Conservation (phyloP, 2,329 filamentous ascomycete species). For the Blastomyces percursus region DNA sequence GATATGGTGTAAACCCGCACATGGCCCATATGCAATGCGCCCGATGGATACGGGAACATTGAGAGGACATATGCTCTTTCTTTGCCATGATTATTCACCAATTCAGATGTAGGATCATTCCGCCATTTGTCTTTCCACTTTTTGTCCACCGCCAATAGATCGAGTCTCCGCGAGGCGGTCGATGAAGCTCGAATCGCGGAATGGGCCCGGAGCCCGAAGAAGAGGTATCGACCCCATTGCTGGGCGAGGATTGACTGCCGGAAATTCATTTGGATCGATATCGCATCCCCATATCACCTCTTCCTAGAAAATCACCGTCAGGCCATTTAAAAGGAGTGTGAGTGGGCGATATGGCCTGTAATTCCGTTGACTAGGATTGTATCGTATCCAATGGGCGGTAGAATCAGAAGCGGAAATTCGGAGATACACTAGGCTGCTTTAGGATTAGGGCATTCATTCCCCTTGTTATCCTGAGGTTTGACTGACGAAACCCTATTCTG, state of each 20-base stretch:
- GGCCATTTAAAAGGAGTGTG: conserved; percentile 4
- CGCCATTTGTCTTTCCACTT: conserved; percentile 48
- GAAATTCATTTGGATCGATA: not conserved
- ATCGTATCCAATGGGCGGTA: no score
- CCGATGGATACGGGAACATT: conserved; percentile 92
- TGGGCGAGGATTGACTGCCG: not conserved
- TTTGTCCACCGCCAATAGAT: conserved; percentile 38
- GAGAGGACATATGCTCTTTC: conserved; percentile 59
- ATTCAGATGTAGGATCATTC: conserved; percentile 6
- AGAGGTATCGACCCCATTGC: conserved; percentile 1
- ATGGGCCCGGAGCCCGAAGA: not conserved
- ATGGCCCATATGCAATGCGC: conserved; percentile 75
- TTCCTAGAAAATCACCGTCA: not conserved
- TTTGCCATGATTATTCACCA: conserved; percentile 8
- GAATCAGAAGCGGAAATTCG: no score
- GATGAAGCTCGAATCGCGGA: conserved; percentile 17
- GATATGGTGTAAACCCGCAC: conserved; percentile 83
- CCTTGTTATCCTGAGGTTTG: no score
- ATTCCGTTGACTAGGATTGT: not conserved
- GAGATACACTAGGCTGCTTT: not conserved
- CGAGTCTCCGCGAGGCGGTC: conserved; percentile 22
- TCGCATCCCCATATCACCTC: not conserved
- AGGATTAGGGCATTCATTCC: not conserved
- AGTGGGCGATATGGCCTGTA: not conserved
- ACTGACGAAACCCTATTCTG: no score